Conservation (phyloP, 2,329 filamentous ascomycete genomes). For the Colletotrichum sidae region DNA sequence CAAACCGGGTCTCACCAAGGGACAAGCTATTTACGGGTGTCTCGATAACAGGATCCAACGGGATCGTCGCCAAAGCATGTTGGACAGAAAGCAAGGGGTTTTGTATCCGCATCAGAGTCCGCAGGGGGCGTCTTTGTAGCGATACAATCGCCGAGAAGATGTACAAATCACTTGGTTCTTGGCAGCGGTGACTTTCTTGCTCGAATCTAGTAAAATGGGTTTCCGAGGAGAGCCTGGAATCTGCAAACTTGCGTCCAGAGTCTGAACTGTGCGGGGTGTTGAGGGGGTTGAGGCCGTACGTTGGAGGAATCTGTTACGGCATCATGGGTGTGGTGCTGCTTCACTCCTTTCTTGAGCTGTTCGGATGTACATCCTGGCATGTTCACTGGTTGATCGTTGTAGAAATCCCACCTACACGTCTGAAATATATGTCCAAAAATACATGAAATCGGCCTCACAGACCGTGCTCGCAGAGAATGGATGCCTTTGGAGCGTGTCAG, state of each 20-base stretch:
- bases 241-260: too few species aligned
- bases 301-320: too few species aligned
- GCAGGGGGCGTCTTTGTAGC: slow-evolving; percentile 12
- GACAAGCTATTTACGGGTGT: too few species aligned
- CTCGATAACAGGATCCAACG: too few species aligned
- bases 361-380: background rate
- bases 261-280: too few species aligned
- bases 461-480: background rate
- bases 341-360: background rate
- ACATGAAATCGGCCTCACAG: background rate
- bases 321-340: too few species aligned
- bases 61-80: too few species aligned
- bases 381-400: background rate
- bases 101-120: background rate
- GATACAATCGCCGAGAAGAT: slow-evolving; percentile 26
- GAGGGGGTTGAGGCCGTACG: too few species aligned
- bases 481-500: too few species aligned
- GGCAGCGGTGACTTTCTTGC: slow-evolving; percentile 6
- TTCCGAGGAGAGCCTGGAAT: background rate
- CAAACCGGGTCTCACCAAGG: too few species aligned
- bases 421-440: slow-evolving; percentile 2
- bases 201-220: background rate
- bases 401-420: background rate
- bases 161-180: slow-evolving; percentile 20
- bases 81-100: background rate